Conservation (phyloP, 2,329 filamentous ascomycete species). For the Penicillium vulpinum region DNA sequence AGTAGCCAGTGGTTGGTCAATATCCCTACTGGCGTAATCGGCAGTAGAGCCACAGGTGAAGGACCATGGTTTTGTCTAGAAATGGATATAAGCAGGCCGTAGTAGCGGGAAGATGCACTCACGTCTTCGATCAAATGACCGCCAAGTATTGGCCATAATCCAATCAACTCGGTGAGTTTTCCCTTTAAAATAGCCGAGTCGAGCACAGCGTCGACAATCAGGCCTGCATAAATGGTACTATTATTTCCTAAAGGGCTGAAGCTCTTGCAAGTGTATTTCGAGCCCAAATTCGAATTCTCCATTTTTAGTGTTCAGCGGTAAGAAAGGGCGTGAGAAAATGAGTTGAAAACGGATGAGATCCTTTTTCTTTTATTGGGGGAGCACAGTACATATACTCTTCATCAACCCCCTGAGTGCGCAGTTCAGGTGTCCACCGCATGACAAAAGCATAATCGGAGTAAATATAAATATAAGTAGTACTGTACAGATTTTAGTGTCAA, state of each 20-base stretch:
- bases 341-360: background rate
- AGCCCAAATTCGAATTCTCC: conserved; percentile 23
- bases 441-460: background rate
- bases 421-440: too few species aligned
- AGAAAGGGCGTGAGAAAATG: background rate
- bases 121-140: background rate
- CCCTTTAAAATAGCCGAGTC: background rate
- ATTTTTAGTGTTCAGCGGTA: conserved; percentile 3
- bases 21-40: background rate
- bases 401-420: too few species aligned
- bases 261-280: background rate
- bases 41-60: background rate
- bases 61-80: background rate
- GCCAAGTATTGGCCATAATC: background rate
- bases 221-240: background rate
- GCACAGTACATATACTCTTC: too few species aligned
- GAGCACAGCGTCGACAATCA: background rate
- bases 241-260: background rate
- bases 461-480: background rate
- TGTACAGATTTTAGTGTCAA: background rate
- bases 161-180: background rate
- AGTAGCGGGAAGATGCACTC: background rate
- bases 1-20: background rate
- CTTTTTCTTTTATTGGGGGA: background rate
- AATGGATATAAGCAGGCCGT: background rate